Evolutionary conservation across 225 moss, liverwort and hornwort genomes (phyloP).

Genomic region (Physcomitrium patens): DNA sequence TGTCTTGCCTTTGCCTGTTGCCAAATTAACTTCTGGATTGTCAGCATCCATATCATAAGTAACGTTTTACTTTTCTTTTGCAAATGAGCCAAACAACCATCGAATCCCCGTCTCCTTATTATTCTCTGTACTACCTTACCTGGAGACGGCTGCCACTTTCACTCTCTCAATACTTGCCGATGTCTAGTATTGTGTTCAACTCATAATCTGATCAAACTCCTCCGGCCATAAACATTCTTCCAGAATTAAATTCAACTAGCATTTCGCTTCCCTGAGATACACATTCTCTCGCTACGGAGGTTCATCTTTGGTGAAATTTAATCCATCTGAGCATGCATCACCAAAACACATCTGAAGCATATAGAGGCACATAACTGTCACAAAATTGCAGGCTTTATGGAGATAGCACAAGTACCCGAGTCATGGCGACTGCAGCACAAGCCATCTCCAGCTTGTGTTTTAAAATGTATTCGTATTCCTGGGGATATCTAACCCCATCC

Average conservation of each 20-base stretch:
- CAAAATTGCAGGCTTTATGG: no score
- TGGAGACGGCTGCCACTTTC: no score
- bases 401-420: slow-evolving; percentile 44
- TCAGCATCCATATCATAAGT: not conserved
- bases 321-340: not conserved
- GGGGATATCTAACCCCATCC: slow-evolving; percentile 22
- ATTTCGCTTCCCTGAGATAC: not conserved
- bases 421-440: slow-evolving; percentile 57
- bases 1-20: slow-evolving; percentile 7
- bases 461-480: slow-evolving; percentile 52
- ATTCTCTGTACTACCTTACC: no score
- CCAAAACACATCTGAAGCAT: no score
- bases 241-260: not conserved
- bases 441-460: slow-evolving; percentile 66
- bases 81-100: no score
- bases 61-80: not conserved
- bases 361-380: no score
- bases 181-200: no score
- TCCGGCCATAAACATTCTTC: not conserved
- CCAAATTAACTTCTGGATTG: not conserved
- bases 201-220: not conserved
- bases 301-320: not conserved
- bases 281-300: no score
- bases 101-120: no score
- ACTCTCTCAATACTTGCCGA: no score